Base-by-base conservation (phyloP, 1,284 basidiomycete genomes). In the Gomphus bonarii region DNA sequence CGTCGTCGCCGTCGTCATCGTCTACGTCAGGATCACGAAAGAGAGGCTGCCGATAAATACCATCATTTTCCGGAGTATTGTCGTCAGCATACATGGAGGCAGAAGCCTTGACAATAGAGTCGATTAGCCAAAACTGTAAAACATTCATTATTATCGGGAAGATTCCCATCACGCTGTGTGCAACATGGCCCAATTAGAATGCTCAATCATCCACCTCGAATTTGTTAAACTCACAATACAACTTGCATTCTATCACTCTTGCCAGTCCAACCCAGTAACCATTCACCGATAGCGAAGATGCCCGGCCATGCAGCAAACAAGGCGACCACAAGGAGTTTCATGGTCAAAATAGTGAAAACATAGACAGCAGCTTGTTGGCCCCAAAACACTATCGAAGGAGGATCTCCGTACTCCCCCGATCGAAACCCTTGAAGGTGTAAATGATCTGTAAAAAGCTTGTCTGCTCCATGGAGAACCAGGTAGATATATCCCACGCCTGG, bases 81-180 rank as follows among this genome's bases (percentile, higher is more conserved):
- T 65, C 61, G 54, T 75, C 71, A 3, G 74, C 59, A 40, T 73
- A 74, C 9, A 40, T 49, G 9, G 48, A 47, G 0, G 51, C 54
- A 10, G 80, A 80, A 1, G 82, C 84, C 68, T 89, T 91, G 66
- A 92, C 86, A 60, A 92, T 90, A 0, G 89, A 89, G 70, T 91
- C 88, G 58, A 90, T 89, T 51, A 90, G 72, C 88, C 88, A 91
- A 73, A 91, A 91, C 68, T 95, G 92, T 18, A 93, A 63, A 50
- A 94, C 73, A 68, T 94, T 97, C 93, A 97, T 97, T 58, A 87
- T 75, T 60, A 95, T 85, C 1, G 95, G 95, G 72, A 97, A 95
- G 50, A 97, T 68, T 57, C 92, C 91, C 90, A 97, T 95, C 36
- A 85, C 85, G 64, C 87, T 89, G 62, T 36, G 50, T n/a, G n/a